A percentile compares a stretch with the other conserved stretches of the same genome.
Evolutionary conservation across 2,329 filamentous ascomycete species (phyloP).

Genomic region (Ilyonectria sp.): DNA sequence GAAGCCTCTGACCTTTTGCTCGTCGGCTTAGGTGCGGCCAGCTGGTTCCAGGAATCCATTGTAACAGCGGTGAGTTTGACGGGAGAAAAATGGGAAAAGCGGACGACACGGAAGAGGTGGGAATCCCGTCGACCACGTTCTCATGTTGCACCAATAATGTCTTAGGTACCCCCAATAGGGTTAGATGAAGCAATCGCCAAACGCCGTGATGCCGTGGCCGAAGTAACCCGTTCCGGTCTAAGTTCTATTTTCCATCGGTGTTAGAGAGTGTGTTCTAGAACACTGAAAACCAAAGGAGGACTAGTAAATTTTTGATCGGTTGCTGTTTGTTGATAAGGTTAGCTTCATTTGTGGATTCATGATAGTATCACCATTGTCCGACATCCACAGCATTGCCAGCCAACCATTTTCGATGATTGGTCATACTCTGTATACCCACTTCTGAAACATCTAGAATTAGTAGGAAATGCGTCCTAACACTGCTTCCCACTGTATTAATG

Average conservation of each 20-base stretch:
- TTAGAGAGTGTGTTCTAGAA: neutral
- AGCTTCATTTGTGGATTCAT: neutral
- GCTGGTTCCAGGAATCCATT: slow-evolving; percentile 40
- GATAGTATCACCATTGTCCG: neutral
- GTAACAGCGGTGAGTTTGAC: slow-evolving; percentile 4
- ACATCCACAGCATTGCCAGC: neutral
- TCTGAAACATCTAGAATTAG: neutral
- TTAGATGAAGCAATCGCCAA: slow-evolving; percentile 41
- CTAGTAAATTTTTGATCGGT: neutral
- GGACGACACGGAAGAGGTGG: slow-evolving; percentile 26
- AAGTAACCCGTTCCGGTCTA: slow-evolving; percentile 43
- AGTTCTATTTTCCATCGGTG: neutral
- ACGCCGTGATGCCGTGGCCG: slow-evolving; percentile 24
- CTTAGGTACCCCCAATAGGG: slow-evolving; percentile 38
- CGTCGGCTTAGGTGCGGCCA: slow-evolving; percentile 31
- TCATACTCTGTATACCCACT: neutral
- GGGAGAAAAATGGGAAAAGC: slow-evolving; percentile 12
- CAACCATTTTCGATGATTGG: neutral
- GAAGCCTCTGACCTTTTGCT: slow-evolving; percentile 25
- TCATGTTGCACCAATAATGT: slow-evolving; percentile 26
- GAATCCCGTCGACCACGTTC: slow-evolving; percentile 27
- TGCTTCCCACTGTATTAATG: too few species aligned
- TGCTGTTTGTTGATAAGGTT: neutral
- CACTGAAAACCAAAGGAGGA: neutral
- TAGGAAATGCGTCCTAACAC: too few species aligned